phyloP scores from a whole-genome alignment of 495 filamentous ascomycete species.

The Amorphotheca resinae region DNA sequence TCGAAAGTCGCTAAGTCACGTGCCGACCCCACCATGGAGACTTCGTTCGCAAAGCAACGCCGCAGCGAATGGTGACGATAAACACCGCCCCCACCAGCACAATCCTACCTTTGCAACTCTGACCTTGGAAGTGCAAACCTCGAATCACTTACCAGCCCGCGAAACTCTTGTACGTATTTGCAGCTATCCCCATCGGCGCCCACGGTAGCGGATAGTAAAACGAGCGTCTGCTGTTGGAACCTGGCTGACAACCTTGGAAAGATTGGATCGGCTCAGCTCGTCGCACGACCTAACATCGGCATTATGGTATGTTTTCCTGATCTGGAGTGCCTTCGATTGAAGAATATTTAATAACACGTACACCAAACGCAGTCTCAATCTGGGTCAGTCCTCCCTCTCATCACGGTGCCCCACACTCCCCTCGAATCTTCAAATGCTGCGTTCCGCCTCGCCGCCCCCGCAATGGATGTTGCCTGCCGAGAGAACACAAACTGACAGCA shows the following conservation, averaged over 20 bases:
- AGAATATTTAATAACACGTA: slow-evolving; percentile 7
- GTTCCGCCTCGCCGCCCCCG: not conserved
- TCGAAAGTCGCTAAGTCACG: not conserved
- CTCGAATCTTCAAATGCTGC: too few relatives aligned
- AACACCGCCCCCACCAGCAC: not conserved
- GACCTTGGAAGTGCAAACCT: not conserved
- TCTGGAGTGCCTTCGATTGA: not conserved
- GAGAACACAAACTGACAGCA: slow-evolving; percentile 1
- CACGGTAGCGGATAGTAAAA: too few relatives aligned
- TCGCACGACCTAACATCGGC: not conserved
- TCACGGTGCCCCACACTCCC: slow-evolving; percentile 16
- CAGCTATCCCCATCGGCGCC: not conserved
- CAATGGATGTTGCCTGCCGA: not conserved
- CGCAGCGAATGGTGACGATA: slow-evolving; percentile 5
- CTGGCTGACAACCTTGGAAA: slow-evolving; percentile 9
- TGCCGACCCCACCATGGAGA: slow-evolving; percentile 12
- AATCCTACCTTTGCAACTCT: not conserved
- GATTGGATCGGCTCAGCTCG: slow-evolving; percentile 4
- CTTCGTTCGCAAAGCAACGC: slow-evolving; percentile 7
- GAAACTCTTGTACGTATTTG: not conserved
- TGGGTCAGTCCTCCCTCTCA: slow-evolving; percentile 39
- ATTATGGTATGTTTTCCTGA: slow-evolving; percentile 1
- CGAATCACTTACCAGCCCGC: slow-evolving; percentile 10
- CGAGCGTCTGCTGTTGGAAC: too few relatives aligned
- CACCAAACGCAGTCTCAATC: slow-evolving; percentile 45